Percentiles rank a stretch among this genome's conserved stretches.
phyloP scores from a whole-genome alignment of 2,329 filamentous ascomycete species.

The Dothistroma pini region DNA sequence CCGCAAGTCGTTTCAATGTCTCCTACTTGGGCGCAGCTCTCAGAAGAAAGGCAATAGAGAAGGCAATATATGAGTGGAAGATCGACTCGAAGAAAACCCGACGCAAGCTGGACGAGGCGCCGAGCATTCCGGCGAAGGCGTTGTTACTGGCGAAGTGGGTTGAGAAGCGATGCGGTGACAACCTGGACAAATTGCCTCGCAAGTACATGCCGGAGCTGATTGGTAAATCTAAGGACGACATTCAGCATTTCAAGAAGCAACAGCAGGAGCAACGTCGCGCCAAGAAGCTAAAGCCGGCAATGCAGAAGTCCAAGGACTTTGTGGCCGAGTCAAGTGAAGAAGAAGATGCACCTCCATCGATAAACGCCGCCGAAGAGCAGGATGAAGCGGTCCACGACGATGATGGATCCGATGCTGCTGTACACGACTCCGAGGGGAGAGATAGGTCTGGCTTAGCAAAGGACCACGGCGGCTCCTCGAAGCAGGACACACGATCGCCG shows the following conservation, averaged over 20 bases:
- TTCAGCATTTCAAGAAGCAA: conserved; percentile 14
- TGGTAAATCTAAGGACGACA: conserved; percentile 19
- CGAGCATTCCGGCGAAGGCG: conserved; percentile 19
- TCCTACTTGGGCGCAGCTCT: conserved; percentile 15
- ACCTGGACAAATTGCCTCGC: conserved; percentile 14
- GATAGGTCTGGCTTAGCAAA: not conserved
- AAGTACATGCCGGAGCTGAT: conserved; percentile 18
- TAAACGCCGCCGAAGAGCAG: not conserved
- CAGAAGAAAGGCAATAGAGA: conserved; percentile 30
- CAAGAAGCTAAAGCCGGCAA: not conserved
- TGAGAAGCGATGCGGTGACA: conserved; percentile 13
- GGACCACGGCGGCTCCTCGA: not conserved
- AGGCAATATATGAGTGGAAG: conserved; percentile 26
- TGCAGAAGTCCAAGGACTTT: conserved; percentile 1
- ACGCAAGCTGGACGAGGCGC: conserved; percentile 17
- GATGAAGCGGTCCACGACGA: not conserved
- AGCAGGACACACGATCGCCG: not conserved
- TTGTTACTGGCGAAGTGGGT: conserved; percentile 18
- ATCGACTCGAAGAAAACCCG: conserved; percentile 15
- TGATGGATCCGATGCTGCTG: not conserved
- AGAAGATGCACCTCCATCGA: not conserved
- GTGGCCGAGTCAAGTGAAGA: not conserved
- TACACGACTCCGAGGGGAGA: not conserved
- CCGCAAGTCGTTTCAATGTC: conserved; percentile 27
- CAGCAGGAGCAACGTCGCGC: conserved; percentile 7